phyloP scores from a whole-genome alignment of 495 filamentous ascomycete species.

The Elaphomyces granulatus region DNA sequence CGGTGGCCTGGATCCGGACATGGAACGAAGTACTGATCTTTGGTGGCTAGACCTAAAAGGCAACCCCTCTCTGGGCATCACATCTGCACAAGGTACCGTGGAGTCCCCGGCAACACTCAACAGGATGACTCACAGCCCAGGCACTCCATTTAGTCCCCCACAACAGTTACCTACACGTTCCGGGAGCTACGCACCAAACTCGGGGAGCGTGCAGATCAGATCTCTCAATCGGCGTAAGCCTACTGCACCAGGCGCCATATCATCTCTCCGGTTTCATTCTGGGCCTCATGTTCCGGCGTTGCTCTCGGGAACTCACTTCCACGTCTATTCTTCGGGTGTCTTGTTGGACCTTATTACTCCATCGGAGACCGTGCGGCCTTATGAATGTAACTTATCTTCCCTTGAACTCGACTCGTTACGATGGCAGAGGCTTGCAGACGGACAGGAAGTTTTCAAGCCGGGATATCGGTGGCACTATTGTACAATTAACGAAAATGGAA shows the following conservation, averaged over 20 bases:
- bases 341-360: conserved; percentile 89
- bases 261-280: conserved; percentile 75
- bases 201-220: conserved; percentile 69
- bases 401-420: conserved; percentile 72
- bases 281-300: conserved; percentile 79
- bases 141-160: conserved; percentile 22
- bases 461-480: conserved; percentile 97
- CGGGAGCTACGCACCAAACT: conserved; percentile 78
- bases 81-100: conserved; percentile 49
- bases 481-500: conserved; percentile 80
- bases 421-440: conserved; percentile 89
- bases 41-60: conserved; percentile 95
- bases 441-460: conserved; percentile 74
- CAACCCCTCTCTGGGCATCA: conserved; percentile 66
- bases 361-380: conserved; percentile 63
- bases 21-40: conserved; percentile 88
- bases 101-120: conserved; percentile 26
- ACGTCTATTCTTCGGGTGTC: conserved; percentile 84
- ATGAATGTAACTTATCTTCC: conserved; percentile 80
- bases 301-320: conserved; percentile 81
- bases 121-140: conserved; percentile 30
- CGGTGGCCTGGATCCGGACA: conserved; percentile 81
- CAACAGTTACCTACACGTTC: conserved; percentile 37
- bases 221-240: conserved; percentile 54
- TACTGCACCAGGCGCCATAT: conserved; percentile 76